phyloP scores from a whole-genome alignment of 768 basidiomycete species.

The Mycena maculata region DNA sequence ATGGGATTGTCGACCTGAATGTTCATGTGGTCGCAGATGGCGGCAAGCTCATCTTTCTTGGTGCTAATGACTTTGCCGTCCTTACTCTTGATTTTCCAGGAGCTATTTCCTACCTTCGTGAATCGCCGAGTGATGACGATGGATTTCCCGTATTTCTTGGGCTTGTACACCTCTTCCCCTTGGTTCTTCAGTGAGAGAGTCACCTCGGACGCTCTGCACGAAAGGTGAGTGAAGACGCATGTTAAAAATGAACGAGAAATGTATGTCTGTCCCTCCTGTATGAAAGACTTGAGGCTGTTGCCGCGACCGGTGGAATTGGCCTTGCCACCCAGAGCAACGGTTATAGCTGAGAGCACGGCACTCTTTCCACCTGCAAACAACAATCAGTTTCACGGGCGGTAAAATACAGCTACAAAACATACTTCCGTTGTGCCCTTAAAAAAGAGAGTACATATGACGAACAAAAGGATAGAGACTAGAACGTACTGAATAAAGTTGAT shows the following conservation, averaged over 20 bases:
- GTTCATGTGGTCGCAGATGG: constrained; percentile 95
- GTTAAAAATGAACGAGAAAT: constrained; percentile 38
- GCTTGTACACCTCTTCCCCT: constrained; percentile 90
- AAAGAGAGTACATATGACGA: constrained; percentile 10
- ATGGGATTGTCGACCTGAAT: constrained; percentile 97
- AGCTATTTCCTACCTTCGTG: constrained; percentile 76
- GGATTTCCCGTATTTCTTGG: constrained; percentile 84
- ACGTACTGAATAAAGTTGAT: constrained; percentile 96
- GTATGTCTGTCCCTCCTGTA: constrained; percentile 85
- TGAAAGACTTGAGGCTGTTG: constrained; percentile 85
- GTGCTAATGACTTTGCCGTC: constrained; percentile 74
- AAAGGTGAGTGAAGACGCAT: not conserved
- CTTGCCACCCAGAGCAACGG: constrained; percentile 94
- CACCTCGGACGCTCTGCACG: constrained; percentile 73
- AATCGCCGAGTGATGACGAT: constrained; percentile 89
- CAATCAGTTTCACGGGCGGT: not conserved
- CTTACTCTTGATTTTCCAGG: constrained; percentile 85
- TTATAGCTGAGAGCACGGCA: constrained; percentile 92
- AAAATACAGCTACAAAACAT: not conserved
- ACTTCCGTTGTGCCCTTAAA: constrained; percentile 38
- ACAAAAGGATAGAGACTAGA: not conserved
- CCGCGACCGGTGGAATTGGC: constrained; percentile 92
- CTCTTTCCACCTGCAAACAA: constrained; percentile 88
- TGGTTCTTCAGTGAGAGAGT: constrained; percentile 88
- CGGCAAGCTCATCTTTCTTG: constrained; percentile 86